These are phyloP conservation scores for Microthlaspi erraticum DNA, from an alignment of 345 rosid species.

Conservation along the genomic window DNA sequence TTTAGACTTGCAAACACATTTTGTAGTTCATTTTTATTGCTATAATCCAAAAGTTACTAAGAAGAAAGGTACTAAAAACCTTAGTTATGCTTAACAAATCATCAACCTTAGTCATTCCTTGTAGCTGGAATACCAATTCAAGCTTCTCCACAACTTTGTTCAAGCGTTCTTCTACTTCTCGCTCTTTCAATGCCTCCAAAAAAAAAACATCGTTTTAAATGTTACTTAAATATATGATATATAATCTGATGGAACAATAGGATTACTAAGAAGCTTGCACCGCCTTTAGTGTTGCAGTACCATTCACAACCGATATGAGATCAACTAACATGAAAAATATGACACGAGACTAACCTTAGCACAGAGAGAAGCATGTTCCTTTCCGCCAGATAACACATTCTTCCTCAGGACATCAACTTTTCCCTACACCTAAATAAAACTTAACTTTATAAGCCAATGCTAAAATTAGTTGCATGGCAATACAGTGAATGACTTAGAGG, in stretches of 20 bases:
- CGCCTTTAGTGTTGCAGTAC: not conserved
- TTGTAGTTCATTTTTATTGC: too few species aligned
- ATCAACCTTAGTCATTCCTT: slow-evolving; percentile 81
- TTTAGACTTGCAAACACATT: too few species aligned
- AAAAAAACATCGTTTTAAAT: not conserved
- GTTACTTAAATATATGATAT: not conserved
- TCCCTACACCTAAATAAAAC: slow-evolving; percentile 60
- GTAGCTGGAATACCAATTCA: slow-evolving; percentile 61
- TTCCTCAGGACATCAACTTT: slow-evolving; percentile 82
- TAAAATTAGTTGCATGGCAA: slow-evolving; percentile 19
- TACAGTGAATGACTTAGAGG: not conserved
- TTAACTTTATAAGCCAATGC: slow-evolving; percentile 15
- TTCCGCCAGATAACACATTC: slow-evolving; percentile 75
- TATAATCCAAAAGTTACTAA: too few species aligned
- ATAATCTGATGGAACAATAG: not conserved
- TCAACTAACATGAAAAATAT: not conserved
- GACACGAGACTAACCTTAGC: slow-evolving; percentile 77
- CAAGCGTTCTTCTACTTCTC: slow-evolving; percentile 82
- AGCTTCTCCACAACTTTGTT: slow-evolving; percentile 75
- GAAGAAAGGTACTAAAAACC: slow-evolving; percentile 58
- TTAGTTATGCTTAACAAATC: slow-evolving; percentile 79
- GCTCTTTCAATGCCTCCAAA: slow-evolving; percentile 73
- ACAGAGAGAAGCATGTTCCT: slow-evolving; percentile 90
- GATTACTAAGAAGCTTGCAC: slow-evolving; percentile 1
- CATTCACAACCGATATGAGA: too few species aligned